phyloP scores from a whole-genome alignment of 2,329 filamentous ascomycete species.

The Aspergillus tubingensis region DNA sequence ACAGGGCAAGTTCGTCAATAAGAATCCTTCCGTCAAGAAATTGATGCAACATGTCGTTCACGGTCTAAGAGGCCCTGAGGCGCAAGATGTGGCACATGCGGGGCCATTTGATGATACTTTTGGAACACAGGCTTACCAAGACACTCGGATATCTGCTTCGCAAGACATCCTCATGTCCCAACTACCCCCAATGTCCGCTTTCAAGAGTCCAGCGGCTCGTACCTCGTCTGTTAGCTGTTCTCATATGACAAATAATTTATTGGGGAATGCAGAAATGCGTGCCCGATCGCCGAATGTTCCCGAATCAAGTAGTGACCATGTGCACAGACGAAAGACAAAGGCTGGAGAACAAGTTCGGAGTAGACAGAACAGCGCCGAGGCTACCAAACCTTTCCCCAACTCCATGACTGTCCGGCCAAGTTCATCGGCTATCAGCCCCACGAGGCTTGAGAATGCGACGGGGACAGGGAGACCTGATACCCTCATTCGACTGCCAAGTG shows the following conservation, averaged over 20 bases:
- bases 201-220: background rate
- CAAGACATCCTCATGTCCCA: constrained; percentile 29
- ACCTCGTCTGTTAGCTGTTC: background rate
- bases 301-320: background rate
- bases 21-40: constrained; percentile 16
- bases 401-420: background rate
- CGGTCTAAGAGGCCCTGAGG: constrained; percentile 10
- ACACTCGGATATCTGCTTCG: constrained; percentile 6
- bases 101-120: constrained; percentile 8
- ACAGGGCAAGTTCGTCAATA: constrained; percentile 24
- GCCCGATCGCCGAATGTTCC: background rate
- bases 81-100: background rate
- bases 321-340: background rate
- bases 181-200: constrained; percentile 9
- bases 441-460: background rate
- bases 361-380: background rate
- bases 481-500: background rate
- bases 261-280: constrained; percentile 7
- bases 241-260: constrained; percentile 3
- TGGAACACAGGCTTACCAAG: constrained; percentile 20
- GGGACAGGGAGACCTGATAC: background rate
- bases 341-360: background rate
- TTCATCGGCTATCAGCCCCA: background rate
- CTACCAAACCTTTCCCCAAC: background rate
- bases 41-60: constrained; percentile 20